Evolutionary conservation across 2,329 filamentous ascomycete species (phyloP).

Genomic region (Aureobasidium namibiae): DNA sequence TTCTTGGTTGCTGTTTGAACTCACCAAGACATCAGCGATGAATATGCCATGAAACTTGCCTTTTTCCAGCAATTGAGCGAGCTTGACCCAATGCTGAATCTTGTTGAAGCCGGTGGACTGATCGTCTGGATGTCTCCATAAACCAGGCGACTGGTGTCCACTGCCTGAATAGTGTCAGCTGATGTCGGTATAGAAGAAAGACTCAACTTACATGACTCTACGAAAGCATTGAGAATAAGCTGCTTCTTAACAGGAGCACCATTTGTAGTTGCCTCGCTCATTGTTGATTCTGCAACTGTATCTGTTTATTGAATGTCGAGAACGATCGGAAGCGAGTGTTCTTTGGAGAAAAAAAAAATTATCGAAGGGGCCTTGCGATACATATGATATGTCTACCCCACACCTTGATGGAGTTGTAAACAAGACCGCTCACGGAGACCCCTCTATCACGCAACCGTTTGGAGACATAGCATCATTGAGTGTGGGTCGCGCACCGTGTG

Average conservation of each 20-base stretch:
- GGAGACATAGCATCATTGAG: neutral
- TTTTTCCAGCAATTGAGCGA: constrained; percentile 52
- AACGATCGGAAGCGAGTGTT: no score
- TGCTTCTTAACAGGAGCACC: constrained; percentile 25
- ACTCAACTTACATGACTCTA: constrained; percentile 29
- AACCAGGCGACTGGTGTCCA: constrained; percentile 47
- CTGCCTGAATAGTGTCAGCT: constrained; percentile 28
- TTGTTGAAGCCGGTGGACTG: constrained; percentile 54
- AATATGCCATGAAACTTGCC: constrained; percentile 60
- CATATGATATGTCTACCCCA: neutral
- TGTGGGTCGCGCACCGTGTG: neutral
- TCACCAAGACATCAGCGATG: constrained; percentile 53
- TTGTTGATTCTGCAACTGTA: neutral
- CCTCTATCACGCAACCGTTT: neutral
- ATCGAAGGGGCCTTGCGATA: neutral
- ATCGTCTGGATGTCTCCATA: constrained; percentile 59
- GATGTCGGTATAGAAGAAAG: constrained; percentile 5
- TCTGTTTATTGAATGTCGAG: neutral
- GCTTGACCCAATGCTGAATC: constrained; percentile 51
- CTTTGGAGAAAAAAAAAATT: no score
- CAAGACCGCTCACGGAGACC: neutral
- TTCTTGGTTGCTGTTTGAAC: no score
- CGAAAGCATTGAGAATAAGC: constrained; percentile 36
- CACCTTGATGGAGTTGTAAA: constrained; percentile 1
- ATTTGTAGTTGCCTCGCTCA: neutral